Percentiles rank a stretch among this genome's conserved stretches.
Evolutionary conservation across 768 basidiomycete species (phyloP).

Genomic region (Sistotremastrum niveocremeum): DNA sequence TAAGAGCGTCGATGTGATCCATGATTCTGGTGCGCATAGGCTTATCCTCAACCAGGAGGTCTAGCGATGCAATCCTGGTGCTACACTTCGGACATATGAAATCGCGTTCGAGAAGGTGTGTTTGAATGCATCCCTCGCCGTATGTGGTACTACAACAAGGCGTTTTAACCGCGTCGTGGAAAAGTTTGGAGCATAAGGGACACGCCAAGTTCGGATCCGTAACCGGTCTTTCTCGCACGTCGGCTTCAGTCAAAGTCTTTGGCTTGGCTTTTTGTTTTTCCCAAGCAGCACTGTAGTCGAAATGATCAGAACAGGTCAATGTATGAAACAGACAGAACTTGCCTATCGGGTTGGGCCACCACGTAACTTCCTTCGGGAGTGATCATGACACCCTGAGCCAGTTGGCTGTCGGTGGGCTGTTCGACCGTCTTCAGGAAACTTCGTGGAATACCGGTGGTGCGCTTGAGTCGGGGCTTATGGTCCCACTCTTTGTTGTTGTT

Average conservation of each 20-base stretch:
- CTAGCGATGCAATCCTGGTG: constrained; percentile 77
- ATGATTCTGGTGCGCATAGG: constrained; percentile 62
- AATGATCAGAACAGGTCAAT: not conserved
- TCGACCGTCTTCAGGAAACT: constrained; percentile 96
- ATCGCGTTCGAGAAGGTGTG: constrained; percentile 85
- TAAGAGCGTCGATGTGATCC: constrained; percentile 71
- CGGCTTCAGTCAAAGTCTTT: constrained; percentile 73
- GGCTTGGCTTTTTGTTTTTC: constrained; percentile 76
- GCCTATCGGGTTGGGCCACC: constrained; percentile 93
- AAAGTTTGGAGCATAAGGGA: constrained; percentile 84
- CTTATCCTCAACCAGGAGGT: constrained; percentile 74
- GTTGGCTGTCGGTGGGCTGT: constrained; percentile 56
- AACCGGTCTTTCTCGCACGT: constrained; percentile 77
- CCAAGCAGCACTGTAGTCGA: constrained; percentile 65
- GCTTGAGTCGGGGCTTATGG: constrained; percentile 88
- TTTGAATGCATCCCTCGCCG: constrained; percentile 97
- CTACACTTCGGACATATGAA: constrained; percentile 88
- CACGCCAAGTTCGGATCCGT: constrained; percentile 71
- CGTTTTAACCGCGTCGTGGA: constrained; percentile 89
- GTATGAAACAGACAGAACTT: constrained; percentile 21
- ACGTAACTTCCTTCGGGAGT: constrained; percentile 98
- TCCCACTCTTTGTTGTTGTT: constrained; percentile 94
- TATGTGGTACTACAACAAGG: constrained; percentile 86
- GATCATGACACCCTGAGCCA: constrained; percentile 88
- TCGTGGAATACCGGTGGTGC: constrained; percentile 95